A percentile compares a stretch with the other conserved stretches of the same genome.
Evolutionary conservation across 1,284 basidiomycete genomes (phyloP).

Genomic region (Microbotryum scabiosae): DNA sequence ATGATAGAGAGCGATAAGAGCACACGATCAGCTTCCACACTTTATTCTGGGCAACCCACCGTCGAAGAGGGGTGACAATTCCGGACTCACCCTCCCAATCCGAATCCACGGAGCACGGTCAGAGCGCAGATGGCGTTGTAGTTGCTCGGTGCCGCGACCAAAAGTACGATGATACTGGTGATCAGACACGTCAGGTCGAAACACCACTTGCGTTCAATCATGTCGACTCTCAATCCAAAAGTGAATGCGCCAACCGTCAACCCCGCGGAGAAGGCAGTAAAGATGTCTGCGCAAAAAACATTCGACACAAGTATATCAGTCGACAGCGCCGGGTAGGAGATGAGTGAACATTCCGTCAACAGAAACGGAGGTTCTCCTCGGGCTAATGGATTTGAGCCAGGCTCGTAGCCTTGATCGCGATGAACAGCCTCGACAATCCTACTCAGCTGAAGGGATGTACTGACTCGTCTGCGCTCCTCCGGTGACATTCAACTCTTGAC

Average conservation of each 20-base stretch:
- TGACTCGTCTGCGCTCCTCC: slow-evolving; percentile 58
- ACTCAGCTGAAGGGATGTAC: slow-evolving; percentile 30
- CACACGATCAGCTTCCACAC: no score
- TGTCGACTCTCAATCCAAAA: slow-evolving; percentile 48
- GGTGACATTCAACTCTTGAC: slow-evolving; percentile 36
- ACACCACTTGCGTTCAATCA: slow-evolving; percentile 48
- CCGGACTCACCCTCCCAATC: slow-evolving; percentile 55
- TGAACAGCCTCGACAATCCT: slow-evolving; percentile 49
- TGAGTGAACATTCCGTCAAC: no score
- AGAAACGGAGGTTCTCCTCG: no score
- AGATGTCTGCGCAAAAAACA: slow-evolving; percentile 52
- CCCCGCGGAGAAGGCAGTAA: slow-evolving; percentile 55
- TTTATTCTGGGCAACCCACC: no score
- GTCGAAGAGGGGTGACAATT: no score
- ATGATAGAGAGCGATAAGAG: slow-evolving; percentile 6
- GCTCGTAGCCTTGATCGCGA: slow-evolving; percentile 36
- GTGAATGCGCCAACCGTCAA: slow-evolving; percentile 40
- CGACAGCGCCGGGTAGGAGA: no score
- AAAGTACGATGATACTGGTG: slow-evolving; percentile 56
- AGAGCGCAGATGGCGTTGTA: slow-evolving; percentile 40
- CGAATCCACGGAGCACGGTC: slow-evolving; percentile 35
- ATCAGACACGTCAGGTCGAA: slow-evolving; percentile 69
- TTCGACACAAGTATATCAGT: no score
- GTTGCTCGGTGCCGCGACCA: slow-evolving; percentile 38
- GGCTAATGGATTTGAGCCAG: no score